Conservation (phyloP, 306 rosid genomes). For the Cucumis melo region DNA sequence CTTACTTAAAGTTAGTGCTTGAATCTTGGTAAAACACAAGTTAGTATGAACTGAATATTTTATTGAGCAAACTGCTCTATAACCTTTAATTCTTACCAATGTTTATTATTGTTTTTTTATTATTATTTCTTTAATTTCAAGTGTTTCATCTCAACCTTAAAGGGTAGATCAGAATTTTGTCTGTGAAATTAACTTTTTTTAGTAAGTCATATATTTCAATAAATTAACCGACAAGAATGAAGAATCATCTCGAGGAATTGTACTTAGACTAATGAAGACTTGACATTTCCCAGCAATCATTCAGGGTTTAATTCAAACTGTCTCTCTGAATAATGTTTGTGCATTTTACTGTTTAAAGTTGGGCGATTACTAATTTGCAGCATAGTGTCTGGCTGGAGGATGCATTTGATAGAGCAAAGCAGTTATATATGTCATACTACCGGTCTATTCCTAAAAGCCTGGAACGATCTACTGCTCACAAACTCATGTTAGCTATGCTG, state of each 20-base stretch:
- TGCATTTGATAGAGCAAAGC: conserved; percentile 94
- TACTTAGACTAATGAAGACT: background rate
- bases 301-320: background rate
- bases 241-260: background rate
- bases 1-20: background rate
- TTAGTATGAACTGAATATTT: background rate
- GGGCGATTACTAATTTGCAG: conserved; percentile 40
- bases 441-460: conserved; percentile 97
- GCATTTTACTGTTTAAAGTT: background rate
- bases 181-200: background rate
- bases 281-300: background rate
- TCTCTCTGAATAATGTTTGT: background rate
- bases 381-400: conserved; percentile 98
- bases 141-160: background rate
- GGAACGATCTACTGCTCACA: conserved; percentile 99
- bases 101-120: background rate
- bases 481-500: conserved; percentile 96
- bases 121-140: background rate
- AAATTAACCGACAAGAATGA: background rate
- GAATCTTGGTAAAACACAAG: background rate
- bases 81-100: background rate
- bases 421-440: conserved; percentile 80
- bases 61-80: background rate
- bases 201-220: background rate
- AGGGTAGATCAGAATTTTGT: background rate